Evolutionary conservation across 176 grass and related monocot genomes (phyloP).

Genomic region (Musa schizocarpa): DNA sequence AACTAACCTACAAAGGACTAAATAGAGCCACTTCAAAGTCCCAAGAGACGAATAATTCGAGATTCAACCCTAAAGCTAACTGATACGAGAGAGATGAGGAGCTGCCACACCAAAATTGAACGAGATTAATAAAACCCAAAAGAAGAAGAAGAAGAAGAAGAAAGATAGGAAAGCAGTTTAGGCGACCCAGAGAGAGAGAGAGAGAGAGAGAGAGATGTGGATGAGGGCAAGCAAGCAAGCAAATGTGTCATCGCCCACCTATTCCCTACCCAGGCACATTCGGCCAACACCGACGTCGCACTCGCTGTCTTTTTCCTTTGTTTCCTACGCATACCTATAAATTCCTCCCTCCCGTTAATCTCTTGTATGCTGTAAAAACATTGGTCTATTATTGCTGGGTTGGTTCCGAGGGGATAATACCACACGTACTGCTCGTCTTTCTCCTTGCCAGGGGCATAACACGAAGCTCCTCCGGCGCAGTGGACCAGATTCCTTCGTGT

Average conservation of each 20-base stretch:
- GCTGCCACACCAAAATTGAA: no score
- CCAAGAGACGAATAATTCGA: no score
- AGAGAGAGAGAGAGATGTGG: slow-evolving; percentile 19
- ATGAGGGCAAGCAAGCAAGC: slow-evolving; percentile 8
- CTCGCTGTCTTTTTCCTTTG: slow-evolving; percentile 58
- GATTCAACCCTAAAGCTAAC: no score
- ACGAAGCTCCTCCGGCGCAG: neutral
- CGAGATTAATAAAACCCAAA: neutral
- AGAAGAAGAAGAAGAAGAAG: neutral
- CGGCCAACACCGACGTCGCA: slow-evolving; percentile 34
- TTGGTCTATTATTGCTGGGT: no score
- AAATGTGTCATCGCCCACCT: slow-evolving; percentile 40
- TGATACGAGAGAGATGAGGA: no score
- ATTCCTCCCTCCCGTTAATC: slow-evolving; percentile 28
- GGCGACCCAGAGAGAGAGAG: slow-evolving; percentile 15
- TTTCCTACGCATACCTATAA: slow-evolving; percentile 40
- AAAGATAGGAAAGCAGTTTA: neutral
- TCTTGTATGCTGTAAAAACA: slow-evolving; percentile 4
- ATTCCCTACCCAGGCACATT: slow-evolving; percentile 18
- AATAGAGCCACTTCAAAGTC: no score
- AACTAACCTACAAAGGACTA: no score
- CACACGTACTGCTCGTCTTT: no score
- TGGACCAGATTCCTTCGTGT: neutral
- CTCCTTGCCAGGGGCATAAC: no score
- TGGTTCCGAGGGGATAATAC: no score